Evolutionary conservation across 2,329 filamentous ascomycete genomes (phyloP), one percentile per base, ranked within the genome.

Genomic region (Claviceps paspali): DNA sequence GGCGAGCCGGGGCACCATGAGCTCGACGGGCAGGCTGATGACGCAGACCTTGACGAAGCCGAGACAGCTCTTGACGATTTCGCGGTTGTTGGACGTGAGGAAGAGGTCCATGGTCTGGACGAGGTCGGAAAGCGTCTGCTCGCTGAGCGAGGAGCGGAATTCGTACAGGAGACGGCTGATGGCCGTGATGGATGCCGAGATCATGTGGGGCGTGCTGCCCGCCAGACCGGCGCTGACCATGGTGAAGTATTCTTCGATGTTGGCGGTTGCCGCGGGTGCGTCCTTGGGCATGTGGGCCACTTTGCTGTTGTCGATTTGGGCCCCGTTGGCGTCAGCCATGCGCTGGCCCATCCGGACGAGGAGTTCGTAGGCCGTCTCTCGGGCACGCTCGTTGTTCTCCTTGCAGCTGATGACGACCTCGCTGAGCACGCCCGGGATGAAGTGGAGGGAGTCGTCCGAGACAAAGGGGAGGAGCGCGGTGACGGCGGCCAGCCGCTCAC

Each of bases 141-240:
- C 62, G 39, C 72, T 74, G 22, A 96, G 65, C 19, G 71, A 60
- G 22, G 72, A 66, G 46, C 84, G 80, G 65, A 93, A 98, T 53
- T 95, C 82, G 59, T 87, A 96, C 22, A 98, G 72, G 19, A 95
- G 77, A n/a, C 91, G 76, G 11, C 86, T 91, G 27, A 98, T 72
- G 11, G 91, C 88, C 1, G 86, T 96, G 54, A 98, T 87, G n/a
- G 84, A 86, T 0, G 91, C 91, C 6, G 85, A 93, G 44, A 96
- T 87, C 86, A 96, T 95, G 63, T 96, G 88, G 23, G 91, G 87
- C 9, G 86, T 88, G 49, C 79, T 82, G 39, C 87, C 88, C 2
- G 88, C 91, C 37, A 98, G 72, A 61, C 91, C 91, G 34, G 91
- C 91, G 47, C 84, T 93, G 22, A 96, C 82, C 91, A 98, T 98